Evolutionary conservation across 192 early-diverging fungal species (phyloP).

Genomic region (Dissophora ornata): DNA sequence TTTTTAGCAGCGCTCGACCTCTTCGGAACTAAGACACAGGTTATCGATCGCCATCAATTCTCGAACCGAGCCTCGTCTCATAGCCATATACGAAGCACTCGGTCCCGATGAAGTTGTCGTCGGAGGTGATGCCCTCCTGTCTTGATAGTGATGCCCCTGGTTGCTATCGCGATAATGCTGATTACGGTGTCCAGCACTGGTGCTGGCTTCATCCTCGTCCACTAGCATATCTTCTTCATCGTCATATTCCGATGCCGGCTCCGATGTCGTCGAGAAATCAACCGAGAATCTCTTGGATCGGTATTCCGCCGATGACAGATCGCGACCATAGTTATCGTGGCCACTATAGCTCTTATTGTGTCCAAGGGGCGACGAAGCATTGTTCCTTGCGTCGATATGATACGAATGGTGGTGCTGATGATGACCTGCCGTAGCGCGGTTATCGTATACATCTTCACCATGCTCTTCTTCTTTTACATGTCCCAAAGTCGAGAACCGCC

Average conservation of each 20-base stretch:
- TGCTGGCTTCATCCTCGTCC: conserved; percentile 5
- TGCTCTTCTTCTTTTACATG: conserved; percentile 52
- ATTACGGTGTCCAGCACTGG: no score
- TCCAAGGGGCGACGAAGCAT: conserved; percentile 3
- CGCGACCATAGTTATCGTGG: neutral
- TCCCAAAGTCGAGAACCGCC: conserved; percentile 45
- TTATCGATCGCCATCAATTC: conserved; percentile 52
- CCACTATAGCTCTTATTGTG: conserved; percentile 36
- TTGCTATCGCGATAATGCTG: neutral
- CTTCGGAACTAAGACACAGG: conserved; percentile 46
- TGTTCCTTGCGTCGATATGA: conserved; percentile 32
- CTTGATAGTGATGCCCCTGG: neutral
- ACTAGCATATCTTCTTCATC: conserved; percentile 29
- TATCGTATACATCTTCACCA: conserved; percentile 17
- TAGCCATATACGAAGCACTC: conserved; percentile 27
- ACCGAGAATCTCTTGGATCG: conserved; percentile 35
- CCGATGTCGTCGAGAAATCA: conserved; percentile 36
- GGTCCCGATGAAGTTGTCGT: neutral
- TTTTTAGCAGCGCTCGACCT: conserved; percentile 33
- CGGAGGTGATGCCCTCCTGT: neutral
- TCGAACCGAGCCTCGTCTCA: conserved; percentile 43
- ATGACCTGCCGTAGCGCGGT: neutral
- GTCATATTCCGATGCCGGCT: conserved; percentile 33
- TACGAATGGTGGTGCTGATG: conserved; percentile 43
- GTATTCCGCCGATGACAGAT: conserved; percentile 5